Evolutionary conservation across 305 asterid genomes (phyloP), one percentile per base, ranked within the genome.

Genomic region (Galium porrigens): DNA sequence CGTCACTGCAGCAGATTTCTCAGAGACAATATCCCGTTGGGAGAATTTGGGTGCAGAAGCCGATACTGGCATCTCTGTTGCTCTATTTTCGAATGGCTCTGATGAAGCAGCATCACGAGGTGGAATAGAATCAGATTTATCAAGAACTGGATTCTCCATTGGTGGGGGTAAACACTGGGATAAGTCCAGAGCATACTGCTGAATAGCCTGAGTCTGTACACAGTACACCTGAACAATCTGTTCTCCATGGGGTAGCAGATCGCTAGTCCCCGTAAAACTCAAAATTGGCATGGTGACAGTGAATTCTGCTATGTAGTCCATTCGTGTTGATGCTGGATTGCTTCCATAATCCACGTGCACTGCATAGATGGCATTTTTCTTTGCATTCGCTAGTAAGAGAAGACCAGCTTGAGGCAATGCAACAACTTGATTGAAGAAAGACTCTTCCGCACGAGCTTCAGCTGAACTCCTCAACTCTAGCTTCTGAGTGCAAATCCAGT

Each of bases 161-260:
- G 89, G 95, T 60, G 86, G 84, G 44, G 96, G 95, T 57, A 88
- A 76, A 79, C 97, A 90, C 78, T 84, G 97, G 48, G 87, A 88
- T 68, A 88, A 78, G 63, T 90, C 96, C 80, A 90, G 72, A 53
- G 97, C 95, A 76, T 90, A 88, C 79, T 90, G 96, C 80, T 90
- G 96, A 76, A 90, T 90, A 63, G 96, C 97, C 77, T 83, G 97
- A 1, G 97, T 88, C 76, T 90, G 97, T 73, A 90, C 91, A 70
- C 97, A 90, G 68, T 90, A 90, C 52, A 90, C 94, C 80, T 86
- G 95, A 65, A 86, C 95, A 68, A 82, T 77, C 72, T 88, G 96
- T 69, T 90, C 96, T 37, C 95, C 95, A 68, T 90, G 84, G 64
- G 94, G 87, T 55, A 83, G 78, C 63, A 79, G 17, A 57, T 82